Percentiles rank a stretch among this genome's conserved stretches.
These are phyloP conservation scores for Pleurotus eryngii DNA, from an alignment of 768 basidiomycete species.

Conservation along the genomic window DNA sequence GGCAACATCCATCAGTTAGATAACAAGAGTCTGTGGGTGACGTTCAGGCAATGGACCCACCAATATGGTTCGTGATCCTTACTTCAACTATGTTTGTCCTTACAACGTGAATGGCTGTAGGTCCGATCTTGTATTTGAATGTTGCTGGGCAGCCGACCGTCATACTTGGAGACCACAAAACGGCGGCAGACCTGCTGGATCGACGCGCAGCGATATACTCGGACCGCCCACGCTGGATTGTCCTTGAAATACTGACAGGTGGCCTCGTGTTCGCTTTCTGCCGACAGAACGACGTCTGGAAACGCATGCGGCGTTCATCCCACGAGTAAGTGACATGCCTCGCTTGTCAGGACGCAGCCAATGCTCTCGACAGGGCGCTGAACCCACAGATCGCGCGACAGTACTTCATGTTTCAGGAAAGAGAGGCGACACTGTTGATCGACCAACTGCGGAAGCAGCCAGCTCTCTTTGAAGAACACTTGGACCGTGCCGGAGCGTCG, in stretches of 20 bases:
- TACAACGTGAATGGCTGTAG: slow-evolving; percentile 1
- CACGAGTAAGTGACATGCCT: background rate
- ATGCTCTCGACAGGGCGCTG: background rate
- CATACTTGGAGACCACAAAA: slow-evolving; percentile 26
- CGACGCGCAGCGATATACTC: slow-evolving; percentile 23
- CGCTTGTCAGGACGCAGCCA: too few relatives aligned
- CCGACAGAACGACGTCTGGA: slow-evolving; percentile 14
- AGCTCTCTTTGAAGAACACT: slow-evolving; percentile 15
- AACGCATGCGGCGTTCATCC: background rate
- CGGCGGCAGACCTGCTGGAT: slow-evolving; percentile 29
- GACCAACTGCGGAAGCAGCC: background rate
- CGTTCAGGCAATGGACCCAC: slow-evolving; percentile 19
- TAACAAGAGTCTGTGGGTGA: slow-evolving; percentile 14
- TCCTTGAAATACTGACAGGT: slow-evolving; percentile 27
- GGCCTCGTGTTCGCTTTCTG: slow-evolving; percentile 23
- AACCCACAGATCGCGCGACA: background rate
- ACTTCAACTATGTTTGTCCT: too few relatives aligned
- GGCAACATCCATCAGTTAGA: slow-evolving; percentile 21
- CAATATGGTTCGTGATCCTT: slow-evolving; percentile 12
- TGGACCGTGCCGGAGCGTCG: slow-evolving; percentile 14
- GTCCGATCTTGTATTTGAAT: slow-evolving; percentile 15
- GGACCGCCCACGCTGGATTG: slow-evolving; percentile 22
- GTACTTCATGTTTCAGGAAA: background rate
- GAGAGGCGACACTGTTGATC: background rate
- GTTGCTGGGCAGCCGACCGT: slow-evolving; percentile 18